Evolutionary conservation across 352 stramenopile genomes (phyloP), one percentile per base, ranked within the genome.

Genomic region (Pythium brassicae): DNA sequence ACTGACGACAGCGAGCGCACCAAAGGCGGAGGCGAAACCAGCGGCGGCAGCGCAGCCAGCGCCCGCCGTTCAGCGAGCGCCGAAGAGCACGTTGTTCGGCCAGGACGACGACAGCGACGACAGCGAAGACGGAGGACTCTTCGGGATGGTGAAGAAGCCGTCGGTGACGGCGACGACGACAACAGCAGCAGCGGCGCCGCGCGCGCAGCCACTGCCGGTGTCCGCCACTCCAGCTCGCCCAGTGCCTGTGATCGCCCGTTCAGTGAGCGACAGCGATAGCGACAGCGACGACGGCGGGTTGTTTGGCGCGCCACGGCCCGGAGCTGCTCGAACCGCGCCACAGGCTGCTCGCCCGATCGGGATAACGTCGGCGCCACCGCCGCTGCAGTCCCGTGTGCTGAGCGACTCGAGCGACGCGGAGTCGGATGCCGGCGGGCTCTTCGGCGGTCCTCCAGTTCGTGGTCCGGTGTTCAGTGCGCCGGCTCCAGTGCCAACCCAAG

Each of bases 321-420:
- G 62, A 8, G 45, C 65, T 17, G 44, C 68, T 10, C 29, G 29
- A 4, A 35, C 9, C 51, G 42, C 61, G 32, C 27, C 60, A 27
- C 45, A 56, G 15, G 29, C 53, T 5, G 27, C 65, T 20, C 34
- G 59, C 54, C 52, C 54, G 1, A 19, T 48, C 20, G 43, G 43
- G 9, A 48, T 48, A 11, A 39, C 57, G 19, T n/a, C 46, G 1
- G 22, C 32, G 26, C 37, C 65, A 37, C 51, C 61, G 7, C 40
- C 64, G 44, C 37, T 57, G 22, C 69, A 69, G 55, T 65, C 64
- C n/a, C 69, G 60, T 9, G 57, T 66, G 17, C 52, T 64, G 39
- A 86, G 74, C 20, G 74, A 86, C 44, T 86, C 78, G 4, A 89
- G 76, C 40, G 78, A 80, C 23, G 65, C 62, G 20, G 71, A 89